phyloP scores from a whole-genome alignment of 2,329 filamentous ascomycete genomes.

The Trichoderma sp. region DNA sequence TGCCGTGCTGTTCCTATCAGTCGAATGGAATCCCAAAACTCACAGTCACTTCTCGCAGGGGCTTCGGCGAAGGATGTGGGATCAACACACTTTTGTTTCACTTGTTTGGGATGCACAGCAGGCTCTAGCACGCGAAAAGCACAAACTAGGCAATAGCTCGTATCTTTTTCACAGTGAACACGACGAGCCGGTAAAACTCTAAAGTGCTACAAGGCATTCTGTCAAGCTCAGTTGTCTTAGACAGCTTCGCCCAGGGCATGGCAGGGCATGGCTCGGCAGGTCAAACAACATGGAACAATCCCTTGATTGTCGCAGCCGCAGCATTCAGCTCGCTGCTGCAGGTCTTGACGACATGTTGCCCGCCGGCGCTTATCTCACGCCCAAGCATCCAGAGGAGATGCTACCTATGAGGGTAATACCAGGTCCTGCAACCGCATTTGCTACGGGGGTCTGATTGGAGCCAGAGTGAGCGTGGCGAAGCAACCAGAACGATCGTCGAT shows the following conservation, averaged over 20 bases:
- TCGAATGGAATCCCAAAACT: background rate
- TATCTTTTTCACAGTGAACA: background rate
- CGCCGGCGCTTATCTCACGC: constrained; percentile 20
- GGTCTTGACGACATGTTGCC: background rate
- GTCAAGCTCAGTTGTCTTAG: background rate
- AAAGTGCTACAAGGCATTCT: background rate
- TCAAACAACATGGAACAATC: background rate
- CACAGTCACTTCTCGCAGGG: constrained; percentile 2
- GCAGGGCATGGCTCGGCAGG: background rate
- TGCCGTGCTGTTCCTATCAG: background rate
- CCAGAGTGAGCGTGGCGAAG: constrained; percentile 10
- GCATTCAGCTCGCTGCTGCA: constrained; percentile 12
- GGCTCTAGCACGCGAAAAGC: background rate
- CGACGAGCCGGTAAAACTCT: background rate
- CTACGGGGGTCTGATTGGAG: background rate
- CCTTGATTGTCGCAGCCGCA: background rate
- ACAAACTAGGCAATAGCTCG: background rate
- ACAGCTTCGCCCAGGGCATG: constrained; percentile 7
- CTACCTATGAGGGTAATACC: constrained; percentile 7
- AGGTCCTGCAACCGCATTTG: background rate
- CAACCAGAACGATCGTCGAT: background rate
- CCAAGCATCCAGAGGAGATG: background rate
- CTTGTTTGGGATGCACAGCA: background rate
- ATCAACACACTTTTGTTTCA: constrained; percentile 13
- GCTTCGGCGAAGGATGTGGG: constrained; percentile 18